Percentiles rank a stretch among this genome's conserved stretches.
Conservation (phyloP, 2,329 filamentous ascomycete genomes). For the Mariannaea elegans region DNA sequence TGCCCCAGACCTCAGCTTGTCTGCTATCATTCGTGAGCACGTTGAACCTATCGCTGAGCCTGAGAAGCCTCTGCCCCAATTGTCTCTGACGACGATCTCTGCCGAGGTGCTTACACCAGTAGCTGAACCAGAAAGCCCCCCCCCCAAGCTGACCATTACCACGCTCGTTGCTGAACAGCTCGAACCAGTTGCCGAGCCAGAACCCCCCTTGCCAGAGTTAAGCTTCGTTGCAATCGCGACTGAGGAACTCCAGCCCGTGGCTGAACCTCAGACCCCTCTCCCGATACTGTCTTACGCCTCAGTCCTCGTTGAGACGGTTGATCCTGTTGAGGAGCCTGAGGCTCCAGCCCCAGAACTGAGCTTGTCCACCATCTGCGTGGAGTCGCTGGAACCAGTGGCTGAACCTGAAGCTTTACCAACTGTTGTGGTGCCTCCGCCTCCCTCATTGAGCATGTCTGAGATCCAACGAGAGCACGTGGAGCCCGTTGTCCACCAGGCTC, state of each 20-base stretch:
- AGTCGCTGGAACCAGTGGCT: constrained; percentile 43
- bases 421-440: constrained; percentile 21
- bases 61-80: background rate
- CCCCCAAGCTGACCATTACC: constrained; percentile 43
- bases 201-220: background rate
- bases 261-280: constrained; percentile 6
- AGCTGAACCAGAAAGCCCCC: constrained; percentile 34
- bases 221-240: background rate
- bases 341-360: constrained; percentile 10
- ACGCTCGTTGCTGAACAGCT: constrained; percentile 45
- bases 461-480: constrained; percentile 32
- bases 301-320: constrained; percentile 9
- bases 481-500: constrained; percentile 32
- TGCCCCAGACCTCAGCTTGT: constrained; percentile 38
- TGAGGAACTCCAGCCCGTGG: constrained; percentile 30
- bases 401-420: constrained; percentile 37
- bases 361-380: constrained; percentile 34
- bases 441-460: constrained; percentile 29
- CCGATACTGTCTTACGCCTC: background rate
- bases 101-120: constrained; percentile 30
- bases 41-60: constrained; percentile 25
- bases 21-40: constrained; percentile 37
- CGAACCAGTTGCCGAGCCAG: constrained; percentile 27
- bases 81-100: background rate
- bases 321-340: constrained; percentile 27